Base-by-base conservation (phyloP, 2,329 filamentous ascomycete genomes). In the Talaromyces islandicus region DNA sequence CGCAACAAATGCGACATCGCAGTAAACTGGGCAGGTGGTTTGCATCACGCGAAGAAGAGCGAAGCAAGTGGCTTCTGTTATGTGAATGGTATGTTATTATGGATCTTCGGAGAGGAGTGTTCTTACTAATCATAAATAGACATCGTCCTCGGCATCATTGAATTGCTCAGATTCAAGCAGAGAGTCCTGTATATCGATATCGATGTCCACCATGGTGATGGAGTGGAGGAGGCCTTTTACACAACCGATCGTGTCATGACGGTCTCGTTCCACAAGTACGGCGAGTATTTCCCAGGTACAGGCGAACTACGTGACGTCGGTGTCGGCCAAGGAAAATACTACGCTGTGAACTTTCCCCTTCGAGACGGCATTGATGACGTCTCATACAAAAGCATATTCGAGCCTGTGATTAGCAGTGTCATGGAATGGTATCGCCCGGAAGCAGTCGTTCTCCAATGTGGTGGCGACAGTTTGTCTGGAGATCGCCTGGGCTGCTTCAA, bases 51-150 rank as follows among this genome's bases (percentile, higher is more conserved):
- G 43, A 97, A 97, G 75, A 94, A 93, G 73, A 88, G 89, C 60
- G 92, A 96, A 77, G 93, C 94, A 0, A 94, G 90, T 53, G 94
- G 94, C 0, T 99, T 99, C 75, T 99, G 94, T 77, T 99, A 99
- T 76, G 93, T 97, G 78, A 99, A 99, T 75, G 93, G 74, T 77
- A 69, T 62, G 67, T 48, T 59, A 32, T 14, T 52, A 9, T 29
- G 7, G 19, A 58, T 48, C 12, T 12, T n/a, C 19, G 35, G 19
- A 12, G 19, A 29, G 21, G 7, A n/a, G 7, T 27, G 2, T 50
- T 27, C 14, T 55, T n/a, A 59, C 63, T 71, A 60, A 70, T 60
- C 14, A 24, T 52, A 11, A 35, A 21, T 65, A 85, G 85, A 88
- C 67, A 88, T 88, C 66, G 85, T 88, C 19, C 81, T 88, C 38